Conservation (phyloP, 139 green algal genomes). For the Nannochloris sp. region DNA sequence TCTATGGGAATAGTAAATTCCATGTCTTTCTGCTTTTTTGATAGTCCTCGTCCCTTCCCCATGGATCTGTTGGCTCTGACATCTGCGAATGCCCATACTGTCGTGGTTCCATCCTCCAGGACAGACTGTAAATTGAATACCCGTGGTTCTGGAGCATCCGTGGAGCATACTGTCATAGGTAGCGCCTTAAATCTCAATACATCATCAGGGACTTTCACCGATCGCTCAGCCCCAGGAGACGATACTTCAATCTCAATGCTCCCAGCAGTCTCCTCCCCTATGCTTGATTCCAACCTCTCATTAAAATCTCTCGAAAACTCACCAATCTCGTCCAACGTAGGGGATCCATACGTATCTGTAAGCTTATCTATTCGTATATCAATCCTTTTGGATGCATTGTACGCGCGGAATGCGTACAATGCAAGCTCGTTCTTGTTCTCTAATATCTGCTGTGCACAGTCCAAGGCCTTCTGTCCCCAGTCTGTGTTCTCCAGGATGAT, state of each 20-base stretch:
- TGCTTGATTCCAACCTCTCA: constrained; percentile 21
- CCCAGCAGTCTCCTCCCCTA: constrained; percentile 41
- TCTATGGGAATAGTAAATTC: constrained; percentile 27
- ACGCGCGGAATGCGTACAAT: constrained; percentile 26
- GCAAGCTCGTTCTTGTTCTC: neutral
- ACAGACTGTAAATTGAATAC: neutral
- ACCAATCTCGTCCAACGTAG: constrained; percentile 51
- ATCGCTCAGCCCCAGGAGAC: constrained; percentile 50
- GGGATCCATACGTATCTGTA: constrained; percentile 51
- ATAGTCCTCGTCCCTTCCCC: constrained; percentile 47
- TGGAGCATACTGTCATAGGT: constrained; percentile 45
- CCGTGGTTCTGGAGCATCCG: neutral
- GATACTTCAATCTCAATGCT: constrained; percentile 62
- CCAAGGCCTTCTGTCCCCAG: constrained; percentile 23
- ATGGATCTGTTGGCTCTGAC: constrained; percentile 43
- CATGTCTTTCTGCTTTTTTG: constrained; percentile 41
- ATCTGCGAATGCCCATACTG: constrained; percentile 48
- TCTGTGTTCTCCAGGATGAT: too few species aligned
- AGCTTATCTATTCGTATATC: constrained; percentile 58
- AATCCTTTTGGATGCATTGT: constrained; percentile 18
- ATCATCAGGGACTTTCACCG: constrained; percentile 42
- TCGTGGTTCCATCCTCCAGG: constrained; percentile 26
- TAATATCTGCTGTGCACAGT: constrained; percentile 16
- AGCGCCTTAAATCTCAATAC: constrained; percentile 41
- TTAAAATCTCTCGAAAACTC: constrained; percentile 35